These are phyloP conservation scores for Lactuca sativa DNA, from an alignment of 129 eudicot genomes.

Conservation along the genomic window DNA sequence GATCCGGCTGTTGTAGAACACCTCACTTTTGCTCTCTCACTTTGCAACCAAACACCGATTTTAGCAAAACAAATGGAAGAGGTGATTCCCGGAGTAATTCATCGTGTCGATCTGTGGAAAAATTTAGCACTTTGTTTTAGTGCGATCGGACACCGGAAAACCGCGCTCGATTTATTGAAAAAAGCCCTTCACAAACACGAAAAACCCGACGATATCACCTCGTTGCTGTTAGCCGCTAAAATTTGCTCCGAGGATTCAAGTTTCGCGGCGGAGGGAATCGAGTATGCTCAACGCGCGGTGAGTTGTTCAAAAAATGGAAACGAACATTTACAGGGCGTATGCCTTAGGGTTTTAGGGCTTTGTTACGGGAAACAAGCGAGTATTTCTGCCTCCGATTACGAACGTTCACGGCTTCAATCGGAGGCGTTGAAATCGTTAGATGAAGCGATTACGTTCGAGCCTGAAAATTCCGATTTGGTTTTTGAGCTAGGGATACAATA, in stretches of 20 bases:
- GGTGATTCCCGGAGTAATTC: conserved; percentile 70
- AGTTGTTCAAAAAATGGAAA: conserved; percentile 38
- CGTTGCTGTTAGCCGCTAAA: conserved; percentile 69
- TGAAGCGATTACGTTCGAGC: conserved; percentile 57
- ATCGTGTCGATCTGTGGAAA: conserved; percentile 78
- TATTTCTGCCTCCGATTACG: conserved; percentile 65
- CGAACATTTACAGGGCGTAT: conserved; percentile 70
- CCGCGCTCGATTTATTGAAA: conserved; percentile 65
- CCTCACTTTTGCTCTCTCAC: conserved; percentile 78
- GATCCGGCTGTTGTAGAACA: conserved; percentile 82
- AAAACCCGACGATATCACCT: conserved; percentile 59
- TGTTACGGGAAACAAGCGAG: conserved; percentile 86
- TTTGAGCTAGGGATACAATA: conserved; percentile 77
- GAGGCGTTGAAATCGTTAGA: conserved; percentile 80
- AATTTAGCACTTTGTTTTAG: conserved; percentile 63
- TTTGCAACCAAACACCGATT: conserved; percentile 76
- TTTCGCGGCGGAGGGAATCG: conserved; percentile 76
- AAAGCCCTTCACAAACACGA: conserved; percentile 69
- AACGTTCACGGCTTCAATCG: conserved; percentile 79
- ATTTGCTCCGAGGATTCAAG: conserved; percentile 63
- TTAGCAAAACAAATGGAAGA: conserved; percentile 88
- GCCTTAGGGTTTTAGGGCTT: conserved; percentile 74
- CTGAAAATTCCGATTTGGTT: conserved; percentile 59
- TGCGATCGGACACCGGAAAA: conserved; percentile 50
- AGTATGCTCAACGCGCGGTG: conserved; percentile 74